Evolutionary conservation across 495 filamentous ascomycete species (phyloP), one percentile per base, ranked within the genome.

Genomic region (Penicillium nucicola): DNA sequence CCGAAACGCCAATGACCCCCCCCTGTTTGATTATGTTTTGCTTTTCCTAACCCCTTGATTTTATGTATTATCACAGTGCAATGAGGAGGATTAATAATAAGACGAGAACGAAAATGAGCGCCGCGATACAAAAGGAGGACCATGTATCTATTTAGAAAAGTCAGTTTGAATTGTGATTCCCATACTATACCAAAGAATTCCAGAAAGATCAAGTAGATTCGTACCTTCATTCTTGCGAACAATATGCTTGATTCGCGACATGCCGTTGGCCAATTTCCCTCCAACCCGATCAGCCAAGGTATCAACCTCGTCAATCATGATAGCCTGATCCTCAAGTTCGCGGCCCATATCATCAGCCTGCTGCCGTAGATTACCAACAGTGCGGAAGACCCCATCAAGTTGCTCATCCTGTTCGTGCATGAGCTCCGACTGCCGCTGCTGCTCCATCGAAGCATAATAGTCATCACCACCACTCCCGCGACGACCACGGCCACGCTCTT

Each of bases 361-460:
- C 65, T 86, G 76, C 43, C 90, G 74, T 60, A 98, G 63, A 61
- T 89, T 96, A 0, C 90, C 92, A 31, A 98, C 93, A 2, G 93
- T 97, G 57, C 83, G 81, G 62, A 89, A 96, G 35, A 98, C 95
- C 3, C 88, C 88, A 67, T 97, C 92, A 6, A 98, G 75, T 55
- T 90, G 84, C 75, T 93, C 77, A 65, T 98, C 95, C 73, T 97
- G 93, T 68, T 96, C 92, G 60, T 86, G 83, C 87, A 98, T 92
- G 66, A 97, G 84, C 74, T 90, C 83, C 60, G 84, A 52, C 71
- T 98, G 93, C 59, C 93, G 80, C 69, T 95, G 85, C 64, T 96
- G 87, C 77, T 97, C 95, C 64, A 93, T 92, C 43, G 84, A 85
- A n/a, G 82, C 85, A 68, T 89, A 87, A 35, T 80, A 77, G 65